phyloP scores from a whole-genome alignment of 176 grass and related monocot genomes.

The Triticum timopheevii region DNA sequence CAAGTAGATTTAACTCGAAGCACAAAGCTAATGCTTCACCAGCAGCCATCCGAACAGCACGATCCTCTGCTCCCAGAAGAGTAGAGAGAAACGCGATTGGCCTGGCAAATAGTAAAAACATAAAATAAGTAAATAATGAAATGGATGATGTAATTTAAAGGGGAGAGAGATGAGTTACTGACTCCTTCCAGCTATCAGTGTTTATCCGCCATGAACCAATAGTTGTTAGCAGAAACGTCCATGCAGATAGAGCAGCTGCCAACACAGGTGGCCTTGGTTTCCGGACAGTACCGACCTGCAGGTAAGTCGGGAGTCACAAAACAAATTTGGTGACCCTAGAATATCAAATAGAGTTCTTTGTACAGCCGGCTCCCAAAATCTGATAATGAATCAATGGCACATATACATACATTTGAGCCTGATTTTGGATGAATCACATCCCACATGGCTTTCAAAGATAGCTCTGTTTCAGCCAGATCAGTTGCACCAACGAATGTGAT shows the following conservation, averaged over 20 bases:
- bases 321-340: too few species aligned
- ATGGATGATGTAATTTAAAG: not conserved
- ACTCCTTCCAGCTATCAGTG: conserved; percentile 95
- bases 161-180: not conserved
- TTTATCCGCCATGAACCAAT: conserved; percentile 83
- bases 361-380: not conserved
- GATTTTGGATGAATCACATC: conserved; percentile 89
- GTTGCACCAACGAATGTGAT: conserved; percentile 74
- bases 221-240: conserved; percentile 93
- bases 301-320: not conserved
- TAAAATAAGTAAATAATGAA: not conserved
- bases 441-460: conserved; percentile 75
- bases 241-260: conserved; percentile 81
- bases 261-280: conserved; percentile 62
- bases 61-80: conserved; percentile 77
- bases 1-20: conserved; percentile 84
- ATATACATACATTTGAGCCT: conserved; percentile 66
- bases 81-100: conserved; percentile 68
- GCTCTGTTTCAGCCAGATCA: conserved; percentile 76
- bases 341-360: not conserved
- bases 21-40: conserved; percentile 90
- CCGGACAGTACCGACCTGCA: conserved; percentile 75
- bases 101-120: conserved; percentile 38
- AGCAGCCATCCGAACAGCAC: conserved; percentile 90
- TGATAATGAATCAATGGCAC: not conserved